Evolutionary conservation across 2,329 filamentous ascomycete genomes (phyloP), one percentile per base, ranked within the genome.

Genomic region (Colletotrichum horii): DNA sequence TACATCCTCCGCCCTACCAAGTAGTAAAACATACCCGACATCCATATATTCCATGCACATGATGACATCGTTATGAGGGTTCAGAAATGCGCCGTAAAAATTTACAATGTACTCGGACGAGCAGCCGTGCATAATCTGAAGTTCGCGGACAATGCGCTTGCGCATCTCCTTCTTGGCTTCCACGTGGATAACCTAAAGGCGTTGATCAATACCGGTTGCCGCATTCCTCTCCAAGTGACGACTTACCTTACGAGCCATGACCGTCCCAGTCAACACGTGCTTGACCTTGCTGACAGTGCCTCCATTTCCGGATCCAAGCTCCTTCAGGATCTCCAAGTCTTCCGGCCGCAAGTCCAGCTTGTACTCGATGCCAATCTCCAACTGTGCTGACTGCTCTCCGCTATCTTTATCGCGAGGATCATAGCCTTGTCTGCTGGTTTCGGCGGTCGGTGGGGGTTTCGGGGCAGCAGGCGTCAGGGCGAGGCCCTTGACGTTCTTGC

Each of bases 31-130:
- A 85, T 90, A 98, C 97, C 97, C 97, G 83, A 96, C 95, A 85
- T 99, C 97, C 95, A 98, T 98, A 84, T 99, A 98, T 85, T 99
- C 97, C 97, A 99, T 99, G 85, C 97, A 99, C 93, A 99, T 96
- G 80, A 98, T 97, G 75, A 99, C 97, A 87, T 99, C 97, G 83
- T 97, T 96, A 77, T 96, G 96, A 82, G 97, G 95, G 83, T 98
- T 98, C 82, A 98, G 91, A 83, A 98, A 99, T 48, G 97, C 97
- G 76, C 97, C 97, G 82, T 98, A 98, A 85, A 98, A 99, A 70
- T 94, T 98, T 76, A 99, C 97, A 81, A 99, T 98, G 84, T 97
- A 96, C 76, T 97, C 95, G 26, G 95, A 98, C 82, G 98, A 97
- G 86, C 97, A 99, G 82, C 97, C 95, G 83, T 98, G 96, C 93